Conservation (phyloP, 2,329 filamentous ascomycete genomes). For the Fusarium mexicanum region DNA sequence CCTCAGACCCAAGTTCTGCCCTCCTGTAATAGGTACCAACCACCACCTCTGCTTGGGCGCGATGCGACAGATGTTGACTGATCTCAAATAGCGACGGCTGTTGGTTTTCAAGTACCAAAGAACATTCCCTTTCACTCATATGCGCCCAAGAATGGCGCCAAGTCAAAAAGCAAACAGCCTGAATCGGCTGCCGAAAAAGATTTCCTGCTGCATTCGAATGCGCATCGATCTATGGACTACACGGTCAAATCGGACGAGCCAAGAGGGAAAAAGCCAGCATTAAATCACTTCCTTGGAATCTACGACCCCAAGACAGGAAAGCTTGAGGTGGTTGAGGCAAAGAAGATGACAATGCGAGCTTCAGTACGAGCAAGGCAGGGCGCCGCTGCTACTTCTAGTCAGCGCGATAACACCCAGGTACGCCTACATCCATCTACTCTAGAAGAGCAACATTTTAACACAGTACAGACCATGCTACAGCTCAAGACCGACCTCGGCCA, state of each 20-base stretch:
- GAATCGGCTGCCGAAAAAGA: conserved; percentile 56
- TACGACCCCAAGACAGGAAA: conserved; percentile 69
- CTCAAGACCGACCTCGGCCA: conserved; percentile 76
- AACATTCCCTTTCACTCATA: conserved; percentile 60
- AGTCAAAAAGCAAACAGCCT: conserved; percentile 50
- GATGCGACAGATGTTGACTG: conserved; percentile 22
- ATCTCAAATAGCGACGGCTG: conserved; percentile 47
- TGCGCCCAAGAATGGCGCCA: conserved; percentile 50
- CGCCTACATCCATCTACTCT: neutral
- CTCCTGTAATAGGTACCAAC: conserved; percentile 62
- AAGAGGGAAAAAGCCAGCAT: conserved; percentile 47
- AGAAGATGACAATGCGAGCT: conserved; percentile 70
- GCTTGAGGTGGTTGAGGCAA: conserved; percentile 69
- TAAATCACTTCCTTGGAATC: conserved; percentile 73
- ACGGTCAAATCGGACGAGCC: conserved; percentile 61
- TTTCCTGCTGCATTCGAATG: conserved; percentile 66
- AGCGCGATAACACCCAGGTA: conserved; percentile 45
- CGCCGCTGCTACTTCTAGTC: conserved; percentile 56
- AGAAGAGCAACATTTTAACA: conserved; percentile 35
- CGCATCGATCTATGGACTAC: conserved; percentile 68
- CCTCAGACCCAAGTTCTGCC: conserved; percentile 56
- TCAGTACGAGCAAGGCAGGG: conserved; percentile 65
- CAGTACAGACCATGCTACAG: conserved; percentile 63
- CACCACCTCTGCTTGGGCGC: neutral
- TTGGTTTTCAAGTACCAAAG: conserved; percentile 50